Evolutionary conservation across 2,329 filamentous ascomycete genomes (phyloP).

Genomic region (Scedosporium minutisporum): DNA sequence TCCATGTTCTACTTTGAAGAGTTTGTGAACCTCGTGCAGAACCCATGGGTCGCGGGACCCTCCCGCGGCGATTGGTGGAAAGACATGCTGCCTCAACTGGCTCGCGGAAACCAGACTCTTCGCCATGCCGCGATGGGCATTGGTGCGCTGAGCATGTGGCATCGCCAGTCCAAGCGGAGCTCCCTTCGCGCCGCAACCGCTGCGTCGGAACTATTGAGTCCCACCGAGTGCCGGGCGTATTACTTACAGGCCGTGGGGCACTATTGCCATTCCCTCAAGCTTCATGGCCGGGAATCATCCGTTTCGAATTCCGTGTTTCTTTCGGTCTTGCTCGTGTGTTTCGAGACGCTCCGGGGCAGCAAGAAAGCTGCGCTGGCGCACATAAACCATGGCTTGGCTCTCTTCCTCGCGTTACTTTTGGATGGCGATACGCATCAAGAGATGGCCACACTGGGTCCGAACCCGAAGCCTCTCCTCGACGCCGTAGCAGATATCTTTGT

Average conservation of each 20-base stretch:
- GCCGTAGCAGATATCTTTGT: slow-evolving; percentile 16
- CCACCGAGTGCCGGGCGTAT: slow-evolving; percentile 9
- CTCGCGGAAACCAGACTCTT: slow-evolving; percentile 16
- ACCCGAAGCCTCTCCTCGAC: slow-evolving; percentile 15
- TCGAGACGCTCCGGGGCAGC: slow-evolving; percentile 21
- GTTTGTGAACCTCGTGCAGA: slow-evolving; percentile 18
- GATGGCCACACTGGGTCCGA: slow-evolving; percentile 13
- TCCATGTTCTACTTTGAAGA: slow-evolving; percentile 19
- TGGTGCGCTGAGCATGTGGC: slow-evolving; percentile 16
- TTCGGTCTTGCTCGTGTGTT: slow-evolving; percentile 20
- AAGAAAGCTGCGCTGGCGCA: slow-evolving; percentile 22
- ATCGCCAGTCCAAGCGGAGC: slow-evolving; percentile 8
- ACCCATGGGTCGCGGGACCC: slow-evolving; percentile 18
- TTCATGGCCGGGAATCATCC: slow-evolving; percentile 17
- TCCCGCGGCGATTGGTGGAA: slow-evolving; percentile 18
- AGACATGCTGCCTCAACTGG: slow-evolving; percentile 20
- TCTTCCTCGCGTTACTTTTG: slow-evolving; percentile 21
- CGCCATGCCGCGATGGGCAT: slow-evolving; percentile 22
- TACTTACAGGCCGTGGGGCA: slow-evolving; percentile 24
- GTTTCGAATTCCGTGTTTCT: slow-evolving; percentile 21
- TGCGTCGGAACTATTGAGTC: background rate
- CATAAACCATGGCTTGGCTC: slow-evolving; percentile 24
- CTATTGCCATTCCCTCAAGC: slow-evolving; percentile 23
- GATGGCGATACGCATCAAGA: slow-evolving; percentile 12
- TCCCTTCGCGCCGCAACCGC: slow-evolving; percentile 9